phyloP scores from a whole-genome alignment of 2,329 filamentous ascomycete species.

The Cercospora sp. region DNA sequence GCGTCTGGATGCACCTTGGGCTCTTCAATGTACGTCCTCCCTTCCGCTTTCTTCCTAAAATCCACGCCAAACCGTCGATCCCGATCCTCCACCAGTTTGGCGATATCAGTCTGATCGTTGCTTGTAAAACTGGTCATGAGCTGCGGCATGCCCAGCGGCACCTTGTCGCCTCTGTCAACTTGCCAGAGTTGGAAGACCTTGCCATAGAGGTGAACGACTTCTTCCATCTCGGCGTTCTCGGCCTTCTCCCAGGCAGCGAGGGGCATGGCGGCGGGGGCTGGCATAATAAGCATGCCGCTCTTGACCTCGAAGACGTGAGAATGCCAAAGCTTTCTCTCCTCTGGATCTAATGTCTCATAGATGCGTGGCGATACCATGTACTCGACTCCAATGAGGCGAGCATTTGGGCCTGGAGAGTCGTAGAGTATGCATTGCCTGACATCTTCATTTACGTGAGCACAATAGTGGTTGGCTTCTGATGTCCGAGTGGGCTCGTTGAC shows the following conservation, averaged over 20 bases:
- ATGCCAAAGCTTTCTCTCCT: slow-evolving; percentile 78
- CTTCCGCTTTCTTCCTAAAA: slow-evolving; percentile 53
- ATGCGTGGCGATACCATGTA: slow-evolving; percentile 78
- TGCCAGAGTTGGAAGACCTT: slow-evolving; percentile 89
- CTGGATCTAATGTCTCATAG: slow-evolving; percentile 63
- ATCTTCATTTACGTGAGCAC: slow-evolving; percentile 73
- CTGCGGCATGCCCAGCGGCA: slow-evolving; percentile 62
- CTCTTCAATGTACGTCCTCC: slow-evolving; percentile 54
- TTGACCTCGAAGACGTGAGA: slow-evolving; percentile 74
- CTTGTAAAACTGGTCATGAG: slow-evolving; percentile 64
- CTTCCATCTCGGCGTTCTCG: slow-evolving; percentile 78
- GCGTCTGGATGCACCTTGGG: slow-evolving; percentile 51
- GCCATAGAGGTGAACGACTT: slow-evolving; percentile 72
- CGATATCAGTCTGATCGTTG: slow-evolving; percentile 51
- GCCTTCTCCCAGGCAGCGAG: slow-evolving; percentile 68
- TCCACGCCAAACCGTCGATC: slow-evolving; percentile 57
- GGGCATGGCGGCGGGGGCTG: slow-evolving; percentile 57
- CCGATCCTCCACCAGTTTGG: slow-evolving; percentile 51
- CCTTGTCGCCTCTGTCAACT: slow-evolving; percentile 67
- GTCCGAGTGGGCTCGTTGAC: slow-evolving; percentile 66
- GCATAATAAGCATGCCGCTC: slow-evolving; percentile 78
- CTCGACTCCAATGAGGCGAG: slow-evolving; percentile 78
- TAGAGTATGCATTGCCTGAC: slow-evolving; percentile 85
- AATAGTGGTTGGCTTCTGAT: slow-evolving; percentile 84
- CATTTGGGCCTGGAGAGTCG: slow-evolving; percentile 65